A percentile compares a stretch with the other conserved stretches of the same genome.
These are phyloP conservation scores for Mycena olivaceomarginata DNA, from an alignment of 768 basidiomycete species.

Conservation along the genomic window DNA sequence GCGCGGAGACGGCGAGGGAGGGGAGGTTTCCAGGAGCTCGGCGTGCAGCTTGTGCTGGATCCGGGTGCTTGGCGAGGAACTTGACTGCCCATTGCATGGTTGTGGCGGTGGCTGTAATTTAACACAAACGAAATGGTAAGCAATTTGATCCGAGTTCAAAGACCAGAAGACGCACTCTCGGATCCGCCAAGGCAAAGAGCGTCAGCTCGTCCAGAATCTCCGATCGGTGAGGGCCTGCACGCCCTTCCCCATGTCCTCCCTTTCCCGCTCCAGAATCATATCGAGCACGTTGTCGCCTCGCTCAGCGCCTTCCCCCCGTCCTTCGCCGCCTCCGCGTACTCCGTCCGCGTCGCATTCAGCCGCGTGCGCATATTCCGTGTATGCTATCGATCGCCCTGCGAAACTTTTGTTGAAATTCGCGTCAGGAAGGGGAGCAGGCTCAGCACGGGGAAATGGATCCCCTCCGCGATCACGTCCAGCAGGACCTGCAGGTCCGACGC, in stretches of 20 bases:
- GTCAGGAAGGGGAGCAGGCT: slow-evolving; percentile 17
- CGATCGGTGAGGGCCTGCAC: not conserved
- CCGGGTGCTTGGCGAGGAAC: slow-evolving; percentile 20
- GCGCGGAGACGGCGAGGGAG: not conserved
- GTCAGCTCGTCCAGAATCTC: slow-evolving; percentile 35
- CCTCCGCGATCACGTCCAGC: slow-evolving; percentile 23
- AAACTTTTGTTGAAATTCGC: slow-evolving; percentile 33
- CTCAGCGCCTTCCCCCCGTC: slow-evolving; percentile 8
- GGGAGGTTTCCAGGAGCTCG: slow-evolving; percentile 13
- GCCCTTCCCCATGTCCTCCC: slow-evolving; percentile 4
- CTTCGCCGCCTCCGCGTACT: not conserved
- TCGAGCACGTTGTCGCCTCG: slow-evolving; percentile 28
- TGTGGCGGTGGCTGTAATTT: slow-evolving; percentile 18
- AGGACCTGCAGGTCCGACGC: slow-evolving; percentile 20
- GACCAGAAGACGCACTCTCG: slow-evolving; percentile 15
- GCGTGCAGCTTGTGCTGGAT: slow-evolving; percentile 9
- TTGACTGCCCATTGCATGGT: slow-evolving; percentile 36
- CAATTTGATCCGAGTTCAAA: no score
- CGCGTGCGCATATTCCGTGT: not conserved
- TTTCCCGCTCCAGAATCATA: slow-evolving; percentile 26
- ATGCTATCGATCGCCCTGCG: not conserved
- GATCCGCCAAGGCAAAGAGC: slow-evolving; percentile 20
- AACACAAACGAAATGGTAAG: no score
- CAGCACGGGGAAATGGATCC: slow-evolving; percentile 8
- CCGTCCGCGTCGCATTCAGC: slow-evolving; percentile 6